phyloP scores from a whole-genome alignment of 2,329 filamentous ascomycete species.

The Cladosporium colombiae region DNA sequence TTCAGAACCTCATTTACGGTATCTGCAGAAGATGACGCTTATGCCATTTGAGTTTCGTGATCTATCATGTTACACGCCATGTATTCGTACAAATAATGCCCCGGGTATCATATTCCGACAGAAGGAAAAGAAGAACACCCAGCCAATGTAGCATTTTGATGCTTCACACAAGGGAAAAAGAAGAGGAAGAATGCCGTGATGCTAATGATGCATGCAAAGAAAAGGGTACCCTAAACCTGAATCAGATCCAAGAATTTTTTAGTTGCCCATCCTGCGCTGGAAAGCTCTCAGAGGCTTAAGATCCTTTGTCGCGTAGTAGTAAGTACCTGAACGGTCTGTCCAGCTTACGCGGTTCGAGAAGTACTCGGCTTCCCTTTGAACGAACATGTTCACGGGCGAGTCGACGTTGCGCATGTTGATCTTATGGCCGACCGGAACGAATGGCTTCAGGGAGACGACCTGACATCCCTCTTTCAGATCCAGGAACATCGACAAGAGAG shows the following conservation, averaged over 20 bases:
- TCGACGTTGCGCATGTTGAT: slow-evolving; percentile 74
- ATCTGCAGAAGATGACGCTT: background rate
- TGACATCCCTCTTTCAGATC: slow-evolving; percentile 89
- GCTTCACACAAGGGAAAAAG: background rate
- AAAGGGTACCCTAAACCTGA: background rate
- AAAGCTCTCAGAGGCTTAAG: slow-evolving; percentile 55
- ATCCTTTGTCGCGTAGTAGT: slow-evolving; percentile 85
- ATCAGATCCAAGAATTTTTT: background rate
- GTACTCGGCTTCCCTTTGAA: slow-evolving; percentile 71
- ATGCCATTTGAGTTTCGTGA: slow-evolving; percentile 4
- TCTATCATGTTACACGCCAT: slow-evolving; percentile 17
- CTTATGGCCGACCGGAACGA: slow-evolving; percentile 78
- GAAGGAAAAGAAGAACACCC: slow-evolving; percentile 17
- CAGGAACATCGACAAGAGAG: slow-evolving; percentile 83
- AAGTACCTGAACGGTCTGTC: slow-evolving; percentile 80
- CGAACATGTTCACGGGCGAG: slow-evolving; percentile 77
- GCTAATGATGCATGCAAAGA: background rate
- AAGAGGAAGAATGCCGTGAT: slow-evolving; percentile 1
- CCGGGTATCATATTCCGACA: slow-evolving; percentile 17
- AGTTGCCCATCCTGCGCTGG: slow-evolving; percentile 24
- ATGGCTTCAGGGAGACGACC: slow-evolving; percentile 89
- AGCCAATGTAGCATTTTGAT: slow-evolving; percentile 1
- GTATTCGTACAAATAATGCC: slow-evolving; percentile 16
- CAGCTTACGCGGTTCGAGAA: slow-evolving; percentile 77
- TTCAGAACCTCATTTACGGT: background rate